phyloP scores from a whole-genome alignment of 805 yeast genomes.

The Pichia deserticola region DNA sequence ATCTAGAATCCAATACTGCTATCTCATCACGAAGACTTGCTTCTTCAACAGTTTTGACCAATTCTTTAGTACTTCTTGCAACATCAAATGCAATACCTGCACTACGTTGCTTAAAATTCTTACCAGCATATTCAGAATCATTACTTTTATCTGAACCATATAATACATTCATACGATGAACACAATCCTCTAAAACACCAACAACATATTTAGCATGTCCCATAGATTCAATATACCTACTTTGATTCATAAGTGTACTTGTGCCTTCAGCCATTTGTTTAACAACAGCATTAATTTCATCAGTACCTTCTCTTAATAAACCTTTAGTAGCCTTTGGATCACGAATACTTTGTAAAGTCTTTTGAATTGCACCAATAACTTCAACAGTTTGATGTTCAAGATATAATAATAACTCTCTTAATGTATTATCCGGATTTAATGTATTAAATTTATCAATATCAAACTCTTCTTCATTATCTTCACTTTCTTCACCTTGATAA shows the following conservation, averaged over 20 bases:
- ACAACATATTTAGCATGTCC: slow-evolving; percentile 93
- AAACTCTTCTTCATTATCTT: slow-evolving; percentile 30
- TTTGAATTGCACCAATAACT: slow-evolving; percentile 84
- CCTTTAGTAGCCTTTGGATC: slow-evolving; percentile 72
- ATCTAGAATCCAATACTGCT: slow-evolving; percentile 66
- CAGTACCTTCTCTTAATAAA: slow-evolving; percentile 61
- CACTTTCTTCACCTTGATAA: slow-evolving; percentile 10
- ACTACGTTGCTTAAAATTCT: slow-evolving; percentile 82
- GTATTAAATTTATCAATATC: slow-evolving; percentile 72
- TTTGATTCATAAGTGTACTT: slow-evolving; percentile 77
- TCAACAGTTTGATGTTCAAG: slow-evolving; percentile 91
- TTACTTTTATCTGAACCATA: slow-evolving; percentile 37
- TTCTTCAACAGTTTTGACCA: slow-evolving; percentile 93
- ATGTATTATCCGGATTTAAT: slow-evolving; percentile 81
- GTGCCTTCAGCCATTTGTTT: slow-evolving; percentile 88
- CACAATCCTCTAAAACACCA: slow-evolving; percentile 77
- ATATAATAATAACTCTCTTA: slow-evolving; percentile 74
- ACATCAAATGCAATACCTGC: slow-evolving; percentile 96
- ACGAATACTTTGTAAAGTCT: slow-evolving; percentile 68
- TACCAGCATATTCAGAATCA: slow-evolving; percentile 69
- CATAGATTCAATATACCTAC: slow-evolving; percentile 74
- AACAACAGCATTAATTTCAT: slow-evolving; percentile 71
- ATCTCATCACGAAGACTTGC: slow-evolving; percentile 85
- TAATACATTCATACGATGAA: slow-evolving; percentile 69
- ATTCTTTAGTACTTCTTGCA: slow-evolving; percentile 92